Evolutionary conservation across 345 rosid species (phyloP), one percentile per base, ranked within the genome.

Genomic region (Mercurialis annua): DNA sequence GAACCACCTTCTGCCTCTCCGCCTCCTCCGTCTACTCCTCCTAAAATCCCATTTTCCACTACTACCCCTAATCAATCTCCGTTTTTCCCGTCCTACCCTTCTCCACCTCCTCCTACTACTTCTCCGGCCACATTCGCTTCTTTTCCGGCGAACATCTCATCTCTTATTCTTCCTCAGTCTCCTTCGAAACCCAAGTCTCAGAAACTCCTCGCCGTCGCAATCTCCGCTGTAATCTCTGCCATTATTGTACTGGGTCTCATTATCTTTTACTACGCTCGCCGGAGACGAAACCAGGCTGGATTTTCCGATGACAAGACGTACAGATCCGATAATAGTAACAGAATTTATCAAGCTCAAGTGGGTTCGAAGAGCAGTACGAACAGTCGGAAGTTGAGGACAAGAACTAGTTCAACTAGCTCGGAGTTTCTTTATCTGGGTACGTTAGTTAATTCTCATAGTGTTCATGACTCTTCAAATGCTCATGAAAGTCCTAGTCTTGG

Each of bases 131-230:
- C 83, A 2, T 87, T 82, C 63, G 96, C 91, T 24, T 87, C 98
- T 33, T 93, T 90, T 73, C 98, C 98, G 0, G 98, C 96, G 55
- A 93, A 93, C 64, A 87, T 93, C 75, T 90, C 97, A 74, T 86
- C 96, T 48, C 86, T 94, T 11, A 81, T 80, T 77, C 86, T 94
- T 55, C 98, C 98, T 10, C 84, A 80, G 68, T 73, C 92, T 27
- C 50, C 84, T 23, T 51, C 88, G 15, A 85, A 83, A 9, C 72
- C 68, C 50, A 54, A 6, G 51, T 83, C 97, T 65, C 61, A 38
- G 0, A 86, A 84, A 27, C 86, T 83, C 64, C 76, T 88, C 27
- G 76, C 85, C 47, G 74, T 74, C 64, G 81, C 87, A 0, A 63
- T 85, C 58, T 76, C 82, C 26, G 84, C 92, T 67, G 80, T 82